Evolutionary conservation across 169 alveolate species (phyloP), one percentile per base, ranked within the genome.

Genomic region (Miamiensis avidus): DNA sequence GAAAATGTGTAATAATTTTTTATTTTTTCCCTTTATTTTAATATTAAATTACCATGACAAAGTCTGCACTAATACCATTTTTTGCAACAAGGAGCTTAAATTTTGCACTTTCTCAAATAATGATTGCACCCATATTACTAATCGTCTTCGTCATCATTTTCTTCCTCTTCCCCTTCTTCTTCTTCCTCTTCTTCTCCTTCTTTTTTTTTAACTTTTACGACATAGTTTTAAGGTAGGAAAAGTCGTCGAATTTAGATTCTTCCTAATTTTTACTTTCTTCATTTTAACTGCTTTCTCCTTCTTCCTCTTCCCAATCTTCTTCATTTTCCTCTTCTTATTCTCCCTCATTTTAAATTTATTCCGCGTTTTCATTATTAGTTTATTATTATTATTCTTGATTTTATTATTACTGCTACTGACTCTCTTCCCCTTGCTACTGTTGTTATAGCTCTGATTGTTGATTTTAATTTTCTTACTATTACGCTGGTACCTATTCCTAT

Each of bases 1-100:
- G 20, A 49, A 49, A 11, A n/a, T n/a, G n/a, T n/a, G n/a, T 11
- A 11, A 11, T 11, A 49, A 49, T 49, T 49, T 49, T 11, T 49
- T 49, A 49, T 49, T 11, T 49, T 11, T 49, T 49, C 20, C 26
- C 4, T 49, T 11, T 49, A 11, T 49, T 49, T 49, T 49, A 49
- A 11, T 49, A 11, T 49, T 49, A 49, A n/a, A n/a, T n/a, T 49
- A 49, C 69, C 82, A 74, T 85, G 89, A 74, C 89, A 85, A 1
- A 85, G 73, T 49, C 89, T 78, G 29, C 89, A 85, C 1, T 78
- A 78, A 25, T 85, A 85, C 78, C 82, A 85, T 34, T 64, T 72
- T 25, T 81, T 81, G 49, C 89, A 85, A 26, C 89, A 85, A 31
- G 89, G 89, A 25, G 89, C 81, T n/a, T 78, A 74, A 75, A 78